phyloP scores from a whole-genome alignment of 2,329 filamentous ascomycete genomes.

The Alternaria solani region DNA sequence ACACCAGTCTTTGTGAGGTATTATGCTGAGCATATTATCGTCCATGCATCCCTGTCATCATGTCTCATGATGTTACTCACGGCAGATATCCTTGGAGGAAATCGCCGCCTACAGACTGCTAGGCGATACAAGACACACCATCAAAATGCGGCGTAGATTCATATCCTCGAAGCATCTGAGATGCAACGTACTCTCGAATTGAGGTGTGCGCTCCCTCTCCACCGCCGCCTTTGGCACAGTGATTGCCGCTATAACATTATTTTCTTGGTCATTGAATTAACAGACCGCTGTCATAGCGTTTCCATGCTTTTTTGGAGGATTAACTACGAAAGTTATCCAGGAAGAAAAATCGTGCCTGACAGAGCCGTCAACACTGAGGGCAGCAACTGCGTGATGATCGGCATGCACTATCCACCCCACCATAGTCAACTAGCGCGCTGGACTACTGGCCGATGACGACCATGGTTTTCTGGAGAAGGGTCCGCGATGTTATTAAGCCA shows the following conservation, averaged over 20 bases:
- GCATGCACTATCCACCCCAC: neutral
- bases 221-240: neutral
- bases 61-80: too few relatives aligned
- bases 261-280: neutral
- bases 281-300: neutral
- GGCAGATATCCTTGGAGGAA: too few relatives aligned
- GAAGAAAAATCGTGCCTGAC: neutral
- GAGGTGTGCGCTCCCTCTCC: neutral
- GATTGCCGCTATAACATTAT: neutral
- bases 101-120: too few relatives aligned
- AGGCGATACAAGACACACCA: too few relatives aligned
- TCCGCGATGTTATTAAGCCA: neutral
- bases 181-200: neutral
- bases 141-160: too few relatives aligned
- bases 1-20: too few relatives aligned
- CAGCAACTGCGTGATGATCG: neutral
- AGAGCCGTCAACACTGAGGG: neutral
- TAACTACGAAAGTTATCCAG: neutral
- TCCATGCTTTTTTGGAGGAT: neutral
- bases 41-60: too few relatives aligned
- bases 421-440: neutral
- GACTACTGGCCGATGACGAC: neutral
- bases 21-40: too few relatives aligned
- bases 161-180: too few relatives aligned
- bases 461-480: neutral